Conservation (phyloP, 1,139 yeast species). For the Diutina mesorugosa region DNA sequence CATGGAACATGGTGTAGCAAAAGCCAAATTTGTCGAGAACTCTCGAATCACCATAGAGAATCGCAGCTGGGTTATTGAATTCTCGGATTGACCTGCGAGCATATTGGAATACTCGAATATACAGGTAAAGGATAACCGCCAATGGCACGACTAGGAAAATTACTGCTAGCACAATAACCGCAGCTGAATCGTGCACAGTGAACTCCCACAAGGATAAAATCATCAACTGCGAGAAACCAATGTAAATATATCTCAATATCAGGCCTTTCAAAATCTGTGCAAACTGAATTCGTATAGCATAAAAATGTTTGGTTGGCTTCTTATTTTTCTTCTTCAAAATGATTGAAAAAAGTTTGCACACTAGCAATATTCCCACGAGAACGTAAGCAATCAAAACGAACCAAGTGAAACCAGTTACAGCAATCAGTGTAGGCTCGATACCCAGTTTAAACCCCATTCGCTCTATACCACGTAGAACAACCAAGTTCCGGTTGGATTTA, state of each 20-base stretch:
- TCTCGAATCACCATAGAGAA: conserved; percentile 55
- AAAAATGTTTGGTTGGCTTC: conserved; percentile 30
- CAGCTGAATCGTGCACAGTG: conserved; percentile 57
- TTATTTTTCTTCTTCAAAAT: conserved; percentile 31
- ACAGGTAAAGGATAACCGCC: conserved; percentile 44
- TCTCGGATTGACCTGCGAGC: conserved; percentile 41
- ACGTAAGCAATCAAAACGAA: conserved; percentile 55
- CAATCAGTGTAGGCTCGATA: conserved; percentile 65
- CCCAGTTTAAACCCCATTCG: conserved; percentile 56
- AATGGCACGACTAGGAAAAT: conserved; percentile 44
- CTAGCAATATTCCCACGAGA: conserved; percentile 30
- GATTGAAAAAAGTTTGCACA: conserved; percentile 36
- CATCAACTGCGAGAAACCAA: conserved; percentile 63
- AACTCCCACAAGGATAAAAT: conserved; percentile 69
- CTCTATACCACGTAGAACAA: conserved; percentile 61
- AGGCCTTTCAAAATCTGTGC: conserved; percentile 49
- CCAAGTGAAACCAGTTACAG: conserved; percentile 65
- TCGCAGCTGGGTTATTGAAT: conserved; percentile 65
- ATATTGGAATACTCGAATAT: conserved; percentile 41
- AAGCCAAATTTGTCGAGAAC: conserved; percentile 63
- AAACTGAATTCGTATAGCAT: conserved; percentile 32
- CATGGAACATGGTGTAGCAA: conserved; percentile 73
- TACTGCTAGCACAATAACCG: conserved; percentile 58
- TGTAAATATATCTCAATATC: conserved; percentile 52
- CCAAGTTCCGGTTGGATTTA: conserved; percentile 33